phyloP scores from a whole-genome alignment of 2,329 filamentous ascomycete genomes.

The Fusarium brevicatenulatum region DNA sequence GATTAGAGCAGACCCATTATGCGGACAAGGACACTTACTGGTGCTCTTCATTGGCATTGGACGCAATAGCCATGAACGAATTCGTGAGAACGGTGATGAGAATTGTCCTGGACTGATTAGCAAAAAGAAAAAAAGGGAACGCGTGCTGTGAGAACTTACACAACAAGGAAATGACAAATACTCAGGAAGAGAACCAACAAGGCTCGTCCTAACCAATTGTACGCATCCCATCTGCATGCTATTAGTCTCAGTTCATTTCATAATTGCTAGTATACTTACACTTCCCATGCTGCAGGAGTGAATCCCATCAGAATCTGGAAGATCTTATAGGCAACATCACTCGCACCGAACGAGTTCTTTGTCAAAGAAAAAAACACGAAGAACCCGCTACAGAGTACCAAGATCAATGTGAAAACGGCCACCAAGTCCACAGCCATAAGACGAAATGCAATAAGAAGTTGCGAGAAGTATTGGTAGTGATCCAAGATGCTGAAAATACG shows the following conservation, averaged over 20 bases:
- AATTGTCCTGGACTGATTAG: conserved; percentile 69
- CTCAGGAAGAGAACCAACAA: conserved; percentile 86
- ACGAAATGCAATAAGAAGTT: conserved; percentile 91
- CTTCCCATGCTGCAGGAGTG: conserved; percentile 92
- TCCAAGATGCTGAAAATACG: conserved; percentile 93
- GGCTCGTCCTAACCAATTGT: conserved; percentile 80
- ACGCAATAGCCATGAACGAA: conserved; percentile 94
- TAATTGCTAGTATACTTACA: conserved; percentile 59
- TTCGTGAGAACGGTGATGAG: conserved; percentile 96
- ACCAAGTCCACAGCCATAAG: conserved; percentile 92
- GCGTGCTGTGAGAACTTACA: conserved; percentile 58
- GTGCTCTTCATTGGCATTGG: conserved; percentile 93
- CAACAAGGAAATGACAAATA: conserved; percentile 93
- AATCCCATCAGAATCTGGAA: conserved; percentile 97
- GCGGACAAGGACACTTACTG: conserved; percentile 57
- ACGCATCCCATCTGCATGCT: conserved; percentile 68
- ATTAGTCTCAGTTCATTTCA: conserved; percentile 22
- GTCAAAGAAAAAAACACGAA: conserved; percentile 94
- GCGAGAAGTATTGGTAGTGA: conserved; percentile 95
- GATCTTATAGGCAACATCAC: conserved; percentile 85
- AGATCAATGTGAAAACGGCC: conserved; percentile 83
- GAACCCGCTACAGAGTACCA: conserved; percentile 92
- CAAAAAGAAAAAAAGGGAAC: background rate
- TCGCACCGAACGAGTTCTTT: conserved; percentile 74
- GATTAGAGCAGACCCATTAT: conserved; percentile 10